A percentile compares a stretch with the other conserved stretches of the same genome.
Conservation (phyloP, 2,329 filamentous ascomycete genomes). For the Fusarium ramigenum region DNA sequence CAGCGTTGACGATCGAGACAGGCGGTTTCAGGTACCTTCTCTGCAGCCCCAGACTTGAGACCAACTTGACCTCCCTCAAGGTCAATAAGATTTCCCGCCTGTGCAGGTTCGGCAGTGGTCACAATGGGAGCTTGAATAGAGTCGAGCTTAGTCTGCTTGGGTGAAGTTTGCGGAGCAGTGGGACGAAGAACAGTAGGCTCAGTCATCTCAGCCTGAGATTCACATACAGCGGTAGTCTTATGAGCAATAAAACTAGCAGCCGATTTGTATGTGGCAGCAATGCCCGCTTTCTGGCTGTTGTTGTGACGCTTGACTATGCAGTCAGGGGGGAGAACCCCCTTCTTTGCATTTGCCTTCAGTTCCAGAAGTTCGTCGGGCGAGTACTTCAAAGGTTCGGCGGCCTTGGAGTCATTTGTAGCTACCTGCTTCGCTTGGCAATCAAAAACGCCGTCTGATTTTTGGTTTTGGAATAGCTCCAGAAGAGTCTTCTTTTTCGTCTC, state of each 20-base stretch:
- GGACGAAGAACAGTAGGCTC: background rate
- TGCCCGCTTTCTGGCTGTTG: background rate
- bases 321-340: background rate
- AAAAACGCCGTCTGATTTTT: background rate
- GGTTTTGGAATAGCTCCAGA: background rate
- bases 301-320: background rate
- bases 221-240: background rate
- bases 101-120: background rate
- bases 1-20: conserved; percentile 56
- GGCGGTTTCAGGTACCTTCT: conserved; percentile 53
- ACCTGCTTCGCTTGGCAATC: background rate
- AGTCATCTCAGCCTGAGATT: background rate
- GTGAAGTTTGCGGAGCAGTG: background rate
- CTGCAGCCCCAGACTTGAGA: background rate
- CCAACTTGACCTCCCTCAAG: conserved; percentile 18
- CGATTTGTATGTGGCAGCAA: background rate
- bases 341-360: background rate
- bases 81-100: background rate
- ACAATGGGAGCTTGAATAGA: background rate
- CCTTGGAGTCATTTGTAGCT: background rate
- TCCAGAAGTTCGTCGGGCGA: conserved; percentile 14
- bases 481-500: background rate
- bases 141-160: background rate
- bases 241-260: background rate
- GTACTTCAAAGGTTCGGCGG: background rate